Evolutionary conservation across 2,329 filamentous ascomycete species (phyloP), one percentile per base, ranked within the genome.

Genomic region (Hortaea sp.): DNA sequence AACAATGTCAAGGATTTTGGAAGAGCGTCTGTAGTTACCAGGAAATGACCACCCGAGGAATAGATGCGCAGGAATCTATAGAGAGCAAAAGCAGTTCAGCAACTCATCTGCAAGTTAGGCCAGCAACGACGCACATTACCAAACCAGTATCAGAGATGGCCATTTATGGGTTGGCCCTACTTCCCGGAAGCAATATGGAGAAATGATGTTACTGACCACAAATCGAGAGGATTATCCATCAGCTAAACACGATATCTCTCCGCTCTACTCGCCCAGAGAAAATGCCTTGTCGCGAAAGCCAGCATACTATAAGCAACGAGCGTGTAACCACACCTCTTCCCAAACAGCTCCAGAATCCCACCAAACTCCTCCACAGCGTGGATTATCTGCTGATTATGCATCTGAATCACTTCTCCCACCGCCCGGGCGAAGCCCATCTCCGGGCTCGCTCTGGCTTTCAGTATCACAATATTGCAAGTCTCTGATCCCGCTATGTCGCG

Each of bases 221-320:
- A 20, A 20, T 2, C 20, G 20, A 20, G 20, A 20, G 20, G 20
- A 20, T 2, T 4, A 2, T 20, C 20, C 20, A 20, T 20, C 32
- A 2, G 2, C 32, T 35, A 35, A 9, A 35, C 32, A 35, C 9
- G 9, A 35, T 35, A 35, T 4, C 32, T 35, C 32, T 35, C 32
- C 32, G 32, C 32, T 10, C 32, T 35, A 9, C 9, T 10, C 32
- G 32, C 41, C 29, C 29, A 32, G 28, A 29, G 29, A 32, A 32
- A 42, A 34, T 42, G 41, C 30, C 28, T 42, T 30, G 28, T 30
- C 28, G 31, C 41, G 31, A 42, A 42, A 29, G 29, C 41, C 41
- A 42, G 28, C n/a, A 42, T 7, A 7, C 13, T 30, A 32, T 1
- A 29, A 10, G 31, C 29, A 6, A 31, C n/a, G 10, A 3, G 13